These are phyloP conservation scores for Kazachstania taianensis DNA, from an alignment of 805 yeast species.

Conservation along the genomic window DNA sequence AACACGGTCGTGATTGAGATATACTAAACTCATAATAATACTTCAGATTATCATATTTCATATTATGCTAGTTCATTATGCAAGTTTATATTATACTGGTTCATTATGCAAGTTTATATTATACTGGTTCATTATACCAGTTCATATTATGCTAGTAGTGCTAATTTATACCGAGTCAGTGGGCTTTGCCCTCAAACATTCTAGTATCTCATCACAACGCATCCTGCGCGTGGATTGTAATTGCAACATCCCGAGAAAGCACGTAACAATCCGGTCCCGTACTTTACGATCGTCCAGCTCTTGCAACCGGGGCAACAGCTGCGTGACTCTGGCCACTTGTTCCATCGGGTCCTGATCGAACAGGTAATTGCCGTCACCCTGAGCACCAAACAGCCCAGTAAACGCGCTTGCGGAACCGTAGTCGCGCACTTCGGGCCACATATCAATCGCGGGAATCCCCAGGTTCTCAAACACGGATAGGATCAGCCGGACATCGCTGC, in stretches of 20 bases:
- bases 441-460: slow-evolving; percentile 47
- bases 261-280: slow-evolving; percentile 15
- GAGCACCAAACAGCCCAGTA: slow-evolving; percentile 26
- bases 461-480: slow-evolving; percentile 44
- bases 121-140: background rate
- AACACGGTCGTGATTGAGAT: no score
- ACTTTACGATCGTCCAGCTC: slow-evolving; percentile 7
- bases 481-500: slow-evolving; percentile 53
- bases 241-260: slow-evolving; percentile 36
- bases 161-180: no score
- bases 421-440: slow-evolving; percentile 33
- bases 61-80: no score
- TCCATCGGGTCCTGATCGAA: slow-evolving; percentile 5
- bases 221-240: slow-evolving; percentile 37
- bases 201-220: slow-evolving; percentile 1
- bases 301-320: slow-evolving; percentile 17
- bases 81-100: no score
- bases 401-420: slow-evolving; percentile 26
- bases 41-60: no score
- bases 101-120: background rate
- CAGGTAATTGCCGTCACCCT: slow-evolving; percentile 21
- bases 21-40: no score
- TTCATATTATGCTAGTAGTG: no score
- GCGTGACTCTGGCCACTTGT: slow-evolving; percentile 8
- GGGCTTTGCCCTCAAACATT: background rate